Evolutionary conservation across 129 eudicot genomes (phyloP), one percentile per base, ranked within the genome.

Genomic region (Flaveria bidentis): DNA sequence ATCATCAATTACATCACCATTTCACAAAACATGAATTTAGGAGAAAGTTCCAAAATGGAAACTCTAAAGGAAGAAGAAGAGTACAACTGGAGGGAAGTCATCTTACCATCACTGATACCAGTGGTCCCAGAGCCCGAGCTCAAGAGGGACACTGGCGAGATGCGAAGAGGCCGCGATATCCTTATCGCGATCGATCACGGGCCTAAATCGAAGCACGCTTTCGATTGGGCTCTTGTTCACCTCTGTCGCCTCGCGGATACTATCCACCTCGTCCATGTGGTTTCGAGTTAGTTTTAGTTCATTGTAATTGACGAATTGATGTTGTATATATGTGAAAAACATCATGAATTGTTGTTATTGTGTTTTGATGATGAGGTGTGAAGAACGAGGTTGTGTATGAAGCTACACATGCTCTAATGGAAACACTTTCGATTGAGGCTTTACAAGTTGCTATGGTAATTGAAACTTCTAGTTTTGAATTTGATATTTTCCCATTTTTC

Each of bases 161-260:
- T 88, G 22, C 85, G 93, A 0, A 80, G 94, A 4, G 94, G 88
- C 9, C 88, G 99, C 20, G 96, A 87, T 71, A 84, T 95, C 18
- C 42, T 93, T 1, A 78, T 93, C 61, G 97, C 94, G 17, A 76
- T 94, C 9, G 96, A 94, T 87, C 96, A 91, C 49, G 97, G 98
- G 9, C 96, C 97, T 15, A 88, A 88, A 26, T 88, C 96, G 61
- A 91, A 88, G 71, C 93, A 93, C 85, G 98, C 97, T 52, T 94
- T 94, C 74, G 91, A 95, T 85, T 95, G 99, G 99, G 96, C 92
- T 2, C 51, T 95, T 25, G 11, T 95, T 49, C 90, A 63, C 30
- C 69, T 63, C 9, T 63, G 69, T 7, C 69, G 69, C 20, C 23
- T 30, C 0, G 69, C 69, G 0, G 69, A 63, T 63, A 63, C 69